Conservation (phyloP, 23 red algal genomes). For the Gracilaria vermiculophylla region DNA sequence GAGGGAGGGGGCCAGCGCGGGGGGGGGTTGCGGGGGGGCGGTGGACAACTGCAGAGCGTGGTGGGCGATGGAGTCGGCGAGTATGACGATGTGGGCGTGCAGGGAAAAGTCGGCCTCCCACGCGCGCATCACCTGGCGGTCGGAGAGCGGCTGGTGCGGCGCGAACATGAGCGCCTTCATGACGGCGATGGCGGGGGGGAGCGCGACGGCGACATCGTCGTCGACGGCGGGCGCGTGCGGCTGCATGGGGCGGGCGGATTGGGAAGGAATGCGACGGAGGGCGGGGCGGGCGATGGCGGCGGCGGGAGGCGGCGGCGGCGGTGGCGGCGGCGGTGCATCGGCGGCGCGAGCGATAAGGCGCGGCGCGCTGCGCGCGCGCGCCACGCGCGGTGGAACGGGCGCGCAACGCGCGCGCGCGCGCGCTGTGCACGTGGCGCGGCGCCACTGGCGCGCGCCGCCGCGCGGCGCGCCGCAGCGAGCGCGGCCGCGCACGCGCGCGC, state of each 20-base stretch:
- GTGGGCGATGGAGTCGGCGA: constrained; percentile 54
- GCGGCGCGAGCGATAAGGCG: neutral
- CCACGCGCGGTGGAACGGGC: neutral
- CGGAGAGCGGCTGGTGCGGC: constrained; percentile 27
- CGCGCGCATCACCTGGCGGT: constrained; percentile 36
- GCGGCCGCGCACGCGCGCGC: neutral
- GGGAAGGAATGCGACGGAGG: neutral
- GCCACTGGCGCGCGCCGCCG: neutral
- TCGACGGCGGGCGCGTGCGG: neutral
- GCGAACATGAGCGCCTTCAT: constrained; percentile 17
- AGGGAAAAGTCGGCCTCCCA: constrained; percentile 60
- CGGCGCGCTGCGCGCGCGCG: neutral
- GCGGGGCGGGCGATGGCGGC: neutral
- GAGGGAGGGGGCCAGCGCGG: neutral
- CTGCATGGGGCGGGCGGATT: neutral
- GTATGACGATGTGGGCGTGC: constrained; percentile 13
- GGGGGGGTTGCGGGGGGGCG: neutral
- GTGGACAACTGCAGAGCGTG: constrained; percentile 27
- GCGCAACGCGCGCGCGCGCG: neutral
- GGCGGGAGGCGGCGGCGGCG: neutral
- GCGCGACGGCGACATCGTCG: neutral
- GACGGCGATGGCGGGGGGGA: constrained; percentile 12
- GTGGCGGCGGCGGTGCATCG: neutral
- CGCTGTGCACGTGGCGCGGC: neutral
- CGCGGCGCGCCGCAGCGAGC: neutral